phyloP scores from a whole-genome alignment of 768 basidiomycete genomes.

The Psilocybe cyanescens region DNA sequence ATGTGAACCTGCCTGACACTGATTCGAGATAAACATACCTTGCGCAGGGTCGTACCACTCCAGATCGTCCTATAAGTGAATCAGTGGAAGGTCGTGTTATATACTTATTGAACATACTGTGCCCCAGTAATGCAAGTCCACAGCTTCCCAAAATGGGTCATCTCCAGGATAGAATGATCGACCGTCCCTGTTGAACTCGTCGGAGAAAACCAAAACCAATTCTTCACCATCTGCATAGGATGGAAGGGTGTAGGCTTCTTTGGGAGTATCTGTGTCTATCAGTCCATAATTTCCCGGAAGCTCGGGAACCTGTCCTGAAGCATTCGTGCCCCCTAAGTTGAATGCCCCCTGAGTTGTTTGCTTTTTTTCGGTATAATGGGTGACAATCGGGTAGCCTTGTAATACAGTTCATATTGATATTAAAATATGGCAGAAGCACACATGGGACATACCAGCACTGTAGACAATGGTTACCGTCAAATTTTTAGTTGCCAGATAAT shows the following conservation, averaged over 20 bases:
- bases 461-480: conserved; percentile 45
- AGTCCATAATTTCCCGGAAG: conserved; percentile 65
- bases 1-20: background rate
- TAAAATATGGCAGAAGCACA: background rate
- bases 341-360: conserved; percentile 59
- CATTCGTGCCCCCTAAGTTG: conserved; percentile 78
- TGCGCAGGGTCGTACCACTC: conserved; percentile 81
- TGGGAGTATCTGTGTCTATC: conserved; percentile 80
- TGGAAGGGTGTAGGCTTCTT: conserved; percentile 51
- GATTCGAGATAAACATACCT: conserved; percentile 25
- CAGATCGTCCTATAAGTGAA: conserved; percentile 48
- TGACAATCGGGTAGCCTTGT: conserved; percentile 55
- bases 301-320: conserved; percentile 68
- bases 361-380: conserved; percentile 42
- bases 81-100: background rate
- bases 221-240: conserved; percentile 56
- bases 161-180: conserved; percentile 72
- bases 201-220: conserved; percentile 70
- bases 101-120: conserved; percentile 29
- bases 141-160: conserved; percentile 66
- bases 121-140: conserved; percentile 73
- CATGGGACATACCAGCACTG: background rate
- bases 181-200: conserved; percentile 82
- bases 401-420: background rate
- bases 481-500: conserved; percentile 52